Evolutionary conservation across 1,284 basidiomycete species (phyloP).

Genomic region (Agaricales sp.): DNA sequence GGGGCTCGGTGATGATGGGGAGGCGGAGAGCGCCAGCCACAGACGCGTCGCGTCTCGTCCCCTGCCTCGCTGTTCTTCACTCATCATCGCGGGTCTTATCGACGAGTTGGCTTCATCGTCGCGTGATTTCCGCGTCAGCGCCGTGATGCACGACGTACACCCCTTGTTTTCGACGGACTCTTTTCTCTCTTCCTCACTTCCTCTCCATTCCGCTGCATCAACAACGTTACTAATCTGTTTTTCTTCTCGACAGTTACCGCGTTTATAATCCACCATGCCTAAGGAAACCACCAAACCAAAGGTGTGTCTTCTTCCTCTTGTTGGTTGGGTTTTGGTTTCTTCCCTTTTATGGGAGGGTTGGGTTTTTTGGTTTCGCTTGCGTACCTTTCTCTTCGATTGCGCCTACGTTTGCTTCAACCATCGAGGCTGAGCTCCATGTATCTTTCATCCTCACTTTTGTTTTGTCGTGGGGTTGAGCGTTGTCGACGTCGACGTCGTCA

Average conservation of each 20-base stretch:
- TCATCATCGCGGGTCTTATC: too few relatives aligned
- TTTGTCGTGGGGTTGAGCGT: conserved; percentile 3
- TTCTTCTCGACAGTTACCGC: not conserved
- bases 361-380: conserved; percentile 10
- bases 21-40: not conserved
- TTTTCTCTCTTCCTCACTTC: too few relatives aligned
- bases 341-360: too few relatives aligned
- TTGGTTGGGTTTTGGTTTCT: conserved; percentile 8
- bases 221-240: not conserved
- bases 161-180: too few relatives aligned
- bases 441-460: not conserved
- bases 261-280: conserved; percentile 44
- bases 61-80: not conserved
- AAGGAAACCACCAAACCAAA: conserved; percentile 70
- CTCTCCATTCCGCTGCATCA: too few relatives aligned
- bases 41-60: not conserved
- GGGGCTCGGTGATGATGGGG: not conserved
- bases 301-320: conserved; percentile 30
- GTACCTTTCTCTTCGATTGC: conserved; percentile 3
- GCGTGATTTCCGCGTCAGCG: too few relatives aligned
- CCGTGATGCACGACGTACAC: too few relatives aligned
- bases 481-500: conserved; percentile 4
- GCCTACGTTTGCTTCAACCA: conserved; percentile 1
- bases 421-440: conserved; percentile 8
- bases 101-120: too few relatives aligned